Evolutionary conservation across 768 basidiomycete species (phyloP).

Genomic region (Tulasnella sp.): DNA sequence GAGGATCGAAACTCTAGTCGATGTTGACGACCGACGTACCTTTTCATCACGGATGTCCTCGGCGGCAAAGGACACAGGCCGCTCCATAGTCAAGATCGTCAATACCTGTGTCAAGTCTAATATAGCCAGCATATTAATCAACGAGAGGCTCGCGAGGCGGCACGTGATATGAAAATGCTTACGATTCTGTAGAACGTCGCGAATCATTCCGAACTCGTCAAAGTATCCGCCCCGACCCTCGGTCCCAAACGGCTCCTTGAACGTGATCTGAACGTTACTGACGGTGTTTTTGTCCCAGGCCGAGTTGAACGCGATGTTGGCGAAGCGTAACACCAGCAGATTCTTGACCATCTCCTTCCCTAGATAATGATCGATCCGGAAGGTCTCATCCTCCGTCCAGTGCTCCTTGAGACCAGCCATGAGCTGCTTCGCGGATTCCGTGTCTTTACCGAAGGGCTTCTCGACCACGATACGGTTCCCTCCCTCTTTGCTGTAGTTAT

Average conservation of each 20-base stretch:
- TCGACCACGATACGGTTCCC: conserved; percentile 92
- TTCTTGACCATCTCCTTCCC: conserved; percentile 99
- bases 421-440: conserved; percentile 70
- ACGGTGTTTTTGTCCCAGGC: conserved; percentile 95
- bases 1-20: no score
- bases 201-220: conserved; percentile 98
- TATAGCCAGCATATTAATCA: neutral
- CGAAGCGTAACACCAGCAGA: conserved; percentile 88
- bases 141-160: conserved; percentile 18
- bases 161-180: conserved; percentile 30
- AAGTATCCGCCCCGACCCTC: conserved; percentile 99
- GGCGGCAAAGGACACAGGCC: conserved; percentile 91
- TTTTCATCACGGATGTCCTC: conserved; percentile 99
- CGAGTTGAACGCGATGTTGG: conserved; percentile 80
- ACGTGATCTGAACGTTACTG: conserved; percentile 95
- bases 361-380: conserved; percentile 98
- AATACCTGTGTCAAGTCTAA: conserved; percentile 90
- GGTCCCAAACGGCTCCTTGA: conserved; percentile 98
- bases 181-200: conserved; percentile 98
- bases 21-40: no score
- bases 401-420: conserved; percentile 68
- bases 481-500: conserved; percentile 65
- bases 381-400: conserved; percentile 96
- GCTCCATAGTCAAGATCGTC: conserved; percentile 93
- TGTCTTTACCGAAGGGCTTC: conserved; percentile 97